Conservation (phyloP, 805 yeast species). For the Metschnikowia koreensis region DNA sequence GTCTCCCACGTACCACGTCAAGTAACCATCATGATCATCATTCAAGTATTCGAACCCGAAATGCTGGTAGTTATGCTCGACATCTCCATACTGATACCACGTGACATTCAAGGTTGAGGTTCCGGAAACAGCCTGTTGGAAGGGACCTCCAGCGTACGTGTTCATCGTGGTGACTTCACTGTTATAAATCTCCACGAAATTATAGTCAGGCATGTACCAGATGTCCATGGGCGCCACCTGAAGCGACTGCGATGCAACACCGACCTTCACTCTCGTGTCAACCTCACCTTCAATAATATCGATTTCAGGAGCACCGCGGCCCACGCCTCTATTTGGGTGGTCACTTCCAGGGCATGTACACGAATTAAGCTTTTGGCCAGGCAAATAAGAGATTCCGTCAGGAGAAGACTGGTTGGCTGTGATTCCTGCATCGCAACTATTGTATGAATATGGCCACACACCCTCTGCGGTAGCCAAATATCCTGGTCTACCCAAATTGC, state of each 20-base stretch:
- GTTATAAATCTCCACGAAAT: slow-evolving; percentile 29
- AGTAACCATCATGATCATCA: slow-evolving; percentile 29
- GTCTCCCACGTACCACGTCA: slow-evolving; percentile 35
- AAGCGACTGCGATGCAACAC: slow-evolving; percentile 35
- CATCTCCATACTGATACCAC: slow-evolving; percentile 31
- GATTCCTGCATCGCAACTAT: slow-evolving; percentile 37
- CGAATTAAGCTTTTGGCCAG: slow-evolving; percentile 34
- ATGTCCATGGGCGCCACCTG: slow-evolving; percentile 46
- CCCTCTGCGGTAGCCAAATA: slow-evolving; percentile 37
- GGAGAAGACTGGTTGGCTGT: slow-evolving; percentile 39
- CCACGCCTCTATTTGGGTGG: slow-evolving; percentile 37
- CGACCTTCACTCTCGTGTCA: slow-evolving; percentile 16
- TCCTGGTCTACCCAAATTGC: slow-evolving; percentile 39
- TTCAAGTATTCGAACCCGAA: slow-evolving; percentile 37
- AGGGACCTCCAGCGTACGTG: slow-evolving; percentile 37
- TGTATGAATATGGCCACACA: slow-evolving; percentile 41
- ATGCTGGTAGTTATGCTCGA: slow-evolving; percentile 27
- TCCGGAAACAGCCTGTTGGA: slow-evolving; percentile 40
- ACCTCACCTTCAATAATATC: slow-evolving; percentile 26
- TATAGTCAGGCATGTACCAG: slow-evolving; percentile 43
- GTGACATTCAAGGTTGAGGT: slow-evolving; percentile 33
- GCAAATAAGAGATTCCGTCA: slow-evolving; percentile 39
- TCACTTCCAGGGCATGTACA: slow-evolving; percentile 37
- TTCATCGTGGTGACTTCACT: slow-evolving; percentile 33
- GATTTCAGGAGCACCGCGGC: slow-evolving; percentile 39